Conservation (phyloP, 2,329 filamentous ascomycete genomes). For the Bisporella sp. region DNA sequence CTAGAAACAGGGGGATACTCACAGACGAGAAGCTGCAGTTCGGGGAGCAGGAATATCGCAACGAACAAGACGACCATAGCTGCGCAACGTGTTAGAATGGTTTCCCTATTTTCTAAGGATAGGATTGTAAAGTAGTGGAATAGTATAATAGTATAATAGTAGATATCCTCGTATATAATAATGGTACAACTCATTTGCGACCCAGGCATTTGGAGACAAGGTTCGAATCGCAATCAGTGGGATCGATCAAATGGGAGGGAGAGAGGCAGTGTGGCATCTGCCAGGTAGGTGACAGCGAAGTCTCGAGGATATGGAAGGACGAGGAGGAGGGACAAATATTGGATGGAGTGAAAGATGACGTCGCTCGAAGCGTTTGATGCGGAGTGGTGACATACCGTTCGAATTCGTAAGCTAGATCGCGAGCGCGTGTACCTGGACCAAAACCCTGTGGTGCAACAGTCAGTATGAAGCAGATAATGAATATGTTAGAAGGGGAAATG, state of each 20-base stretch:
- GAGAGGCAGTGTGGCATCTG: constrained; percentile 27
- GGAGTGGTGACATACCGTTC: constrained; percentile 84
- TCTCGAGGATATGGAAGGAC: constrained; percentile 32
- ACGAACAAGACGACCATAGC: constrained; percentile 94
- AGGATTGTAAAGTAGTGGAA: too few relatives aligned
- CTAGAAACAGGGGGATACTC: constrained; percentile 40
- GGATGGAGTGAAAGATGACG: constrained; percentile 29
- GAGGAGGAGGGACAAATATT: constrained; percentile 22
- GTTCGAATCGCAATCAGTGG: constrained; percentile 27
- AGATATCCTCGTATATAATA: too few relatives aligned
- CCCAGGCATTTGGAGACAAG: constrained; percentile 19
- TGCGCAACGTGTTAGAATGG: constrained; percentile 32
- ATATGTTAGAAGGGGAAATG: neutral
- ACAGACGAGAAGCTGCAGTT: constrained; percentile 92
- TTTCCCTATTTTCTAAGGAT: too few relatives aligned
- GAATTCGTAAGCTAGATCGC: constrained; percentile 99
- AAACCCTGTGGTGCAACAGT: constrained; percentile 53
- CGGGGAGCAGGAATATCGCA: constrained; percentile 97
- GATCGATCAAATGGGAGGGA: constrained; percentile 33
- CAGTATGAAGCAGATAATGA: constrained; percentile 9
- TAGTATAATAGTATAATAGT: too few relatives aligned
- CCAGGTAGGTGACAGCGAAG: constrained; percentile 35
- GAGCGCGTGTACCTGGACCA: constrained; percentile 95
- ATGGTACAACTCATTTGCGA: too few relatives aligned
- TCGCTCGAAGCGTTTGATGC: constrained; percentile 33